Evolutionary conservation across 306 rosid genomes (phyloP), one percentile per base, ranked within the genome.

Genomic region (Rosa chinensis): DNA sequence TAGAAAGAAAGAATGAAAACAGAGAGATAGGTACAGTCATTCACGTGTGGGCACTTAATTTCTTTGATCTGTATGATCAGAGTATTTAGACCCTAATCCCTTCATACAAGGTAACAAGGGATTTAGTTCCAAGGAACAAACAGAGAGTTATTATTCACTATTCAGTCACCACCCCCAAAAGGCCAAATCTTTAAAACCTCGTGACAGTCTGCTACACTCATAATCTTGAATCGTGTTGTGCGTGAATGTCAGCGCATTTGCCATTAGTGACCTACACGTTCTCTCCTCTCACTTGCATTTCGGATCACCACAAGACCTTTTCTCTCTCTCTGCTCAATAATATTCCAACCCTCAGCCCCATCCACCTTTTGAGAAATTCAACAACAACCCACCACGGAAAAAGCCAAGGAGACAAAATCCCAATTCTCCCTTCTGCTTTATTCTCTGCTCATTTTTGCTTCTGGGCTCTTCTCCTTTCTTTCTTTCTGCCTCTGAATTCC

Each of bases 281-380:
- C 76, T 82, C 62, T 59, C 32, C 42, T 21, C 56, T n/a, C 14
- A 53, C 91, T 66, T 12, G 66, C 13, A 85, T 80, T 89, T 79
- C 90, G 93, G 97, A 86, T 91, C 88, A 84, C 89, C 96, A 68
- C 86, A 86, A 2, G 86, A 88, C 82, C 58, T 37, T 61, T 70
- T 83, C 88, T 75, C 66, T 21, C 45, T 6, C 78, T 5, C 10
- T 23, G 11, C 59, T 32, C 55, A 70, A 75, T 21, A 72, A 25
- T 32, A 32, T 32, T 62, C 68, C 68, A 63, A 63, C 40, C 40
- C 62, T 18, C 25, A 14, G 12, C 18, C 18, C 14, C 42, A 32
- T 32, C 66, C 61, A 47, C 66, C 49, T 55, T 74, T 71, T 74
- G 75, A 73, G 76, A 72, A 74, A 50, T 82, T 81, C 85, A 25